Conservation (phyloP, 202 grass and related monocot genomes). For the Carex sylvatica region DNA sequence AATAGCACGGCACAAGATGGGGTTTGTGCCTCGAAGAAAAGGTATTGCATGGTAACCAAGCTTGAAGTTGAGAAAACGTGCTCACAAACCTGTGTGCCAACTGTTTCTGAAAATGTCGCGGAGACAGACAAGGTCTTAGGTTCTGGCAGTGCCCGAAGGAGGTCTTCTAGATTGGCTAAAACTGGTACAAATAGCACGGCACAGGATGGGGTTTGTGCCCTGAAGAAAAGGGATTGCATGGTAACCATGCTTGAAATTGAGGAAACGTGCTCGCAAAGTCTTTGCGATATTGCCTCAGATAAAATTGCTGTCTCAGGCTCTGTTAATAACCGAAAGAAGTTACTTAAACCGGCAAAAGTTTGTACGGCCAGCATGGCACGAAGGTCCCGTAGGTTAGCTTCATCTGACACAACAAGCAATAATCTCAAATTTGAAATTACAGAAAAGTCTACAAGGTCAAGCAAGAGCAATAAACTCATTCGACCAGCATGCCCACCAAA, state of each 20-base stretch:
- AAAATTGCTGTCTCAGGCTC: background rate
- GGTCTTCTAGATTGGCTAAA: conserved; percentile 14
- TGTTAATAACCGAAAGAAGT: background rate
- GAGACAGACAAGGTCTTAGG: conserved; percentile 22
- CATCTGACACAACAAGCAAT: background rate
- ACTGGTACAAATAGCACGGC: background rate
- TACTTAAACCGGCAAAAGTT: background rate
- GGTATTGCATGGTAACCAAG: background rate
- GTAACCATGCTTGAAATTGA: background rate
- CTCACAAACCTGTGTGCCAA: background rate
- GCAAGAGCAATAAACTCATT: background rate
- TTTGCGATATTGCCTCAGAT: background rate
- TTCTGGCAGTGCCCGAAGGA: conserved; percentile 25
- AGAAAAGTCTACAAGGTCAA: background rate
- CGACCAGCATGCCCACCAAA: background rate
- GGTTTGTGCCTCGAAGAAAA: background rate
- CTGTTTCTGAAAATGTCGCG: conserved; percentile 22
- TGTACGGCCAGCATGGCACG: background rate
- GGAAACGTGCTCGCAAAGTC: background rate
- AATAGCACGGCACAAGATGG: conserved; percentile 6
- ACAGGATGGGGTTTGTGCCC: conserved; percentile 24
- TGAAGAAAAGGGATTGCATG: background rate
- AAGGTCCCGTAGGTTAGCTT: conserved; percentile 2
- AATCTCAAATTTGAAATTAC: background rate
- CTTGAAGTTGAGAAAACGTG: background rate